phyloP scores from a whole-genome alignment of 306 rosid genomes.

The Amphicarpaea edgeworthii region DNA sequence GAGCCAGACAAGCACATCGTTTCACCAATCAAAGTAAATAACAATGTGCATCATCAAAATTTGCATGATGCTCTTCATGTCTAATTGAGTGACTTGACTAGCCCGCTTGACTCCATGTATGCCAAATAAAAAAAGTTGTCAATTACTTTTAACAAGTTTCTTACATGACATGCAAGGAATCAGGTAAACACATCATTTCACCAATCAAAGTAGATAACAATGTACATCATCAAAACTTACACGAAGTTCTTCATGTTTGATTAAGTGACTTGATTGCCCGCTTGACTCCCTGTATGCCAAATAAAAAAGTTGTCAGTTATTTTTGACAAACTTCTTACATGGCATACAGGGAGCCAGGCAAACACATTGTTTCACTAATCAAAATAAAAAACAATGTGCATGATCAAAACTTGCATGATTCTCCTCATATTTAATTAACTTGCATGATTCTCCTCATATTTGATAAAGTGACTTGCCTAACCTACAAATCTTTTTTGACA shows the following conservation, averaged over 20 bases:
- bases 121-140: not conserved
- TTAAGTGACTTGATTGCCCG: not conserved
- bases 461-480: not conserved
- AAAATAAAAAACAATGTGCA: not conserved
- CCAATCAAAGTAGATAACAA: too few relatives aligned
- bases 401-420: not conserved
- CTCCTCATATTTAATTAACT: not conserved
- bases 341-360: slow-evolving; percentile 71
- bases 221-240: too few relatives aligned
- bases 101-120: not conserved
- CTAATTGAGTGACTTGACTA: not conserved
- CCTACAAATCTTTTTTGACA: slow-evolving; percentile 46
- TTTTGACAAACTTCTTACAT: slow-evolving; percentile 62
- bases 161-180: too few relatives aligned
- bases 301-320: slow-evolving; percentile 55
- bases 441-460: too few relatives aligned
- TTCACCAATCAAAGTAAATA: not conserved
- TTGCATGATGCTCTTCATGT: not conserved
- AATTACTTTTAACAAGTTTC: not conserved
- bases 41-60: not conserved
- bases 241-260: not conserved
- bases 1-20: too few relatives aligned
- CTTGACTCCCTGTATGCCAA: slow-evolving; percentile 83
- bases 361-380: not conserved
- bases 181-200: too few relatives aligned